A percentile compares a stretch with the other conserved stretches of the same genome.
Conservation (phyloP, 2,329 filamentous ascomycete species). For the Penicillium janthinellum region DNA sequence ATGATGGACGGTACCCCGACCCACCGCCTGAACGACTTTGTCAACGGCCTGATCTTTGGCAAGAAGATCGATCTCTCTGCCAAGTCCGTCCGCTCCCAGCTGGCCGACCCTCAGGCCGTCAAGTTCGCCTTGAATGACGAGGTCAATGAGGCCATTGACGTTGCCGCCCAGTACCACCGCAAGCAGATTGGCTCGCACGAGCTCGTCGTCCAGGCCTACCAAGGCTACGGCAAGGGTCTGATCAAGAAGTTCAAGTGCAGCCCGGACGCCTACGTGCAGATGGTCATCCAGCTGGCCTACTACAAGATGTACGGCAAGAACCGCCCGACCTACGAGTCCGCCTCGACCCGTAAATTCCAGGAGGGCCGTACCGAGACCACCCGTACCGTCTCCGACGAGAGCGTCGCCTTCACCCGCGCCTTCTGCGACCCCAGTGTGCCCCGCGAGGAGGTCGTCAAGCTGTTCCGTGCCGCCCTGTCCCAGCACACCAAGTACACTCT, state of each 20-base stretch:
- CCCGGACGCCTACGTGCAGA: slow-evolving; percentile 95
- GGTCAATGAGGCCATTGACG: slow-evolving; percentile 75
- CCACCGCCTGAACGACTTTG: slow-evolving; percentile 91
- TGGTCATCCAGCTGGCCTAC: slow-evolving; percentile 98
- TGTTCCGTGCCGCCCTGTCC: slow-evolving; percentile 80
- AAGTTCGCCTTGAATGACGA: slow-evolving; percentile 76
- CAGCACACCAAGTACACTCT: slow-evolving; percentile 88
- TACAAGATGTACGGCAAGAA: slow-evolving; percentile 99
- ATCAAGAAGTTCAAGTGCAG: slow-evolving; percentile 99
- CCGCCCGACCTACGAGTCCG: slow-evolving; percentile 96
- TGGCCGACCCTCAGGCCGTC: slow-evolving; percentile 77
- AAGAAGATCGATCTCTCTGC: slow-evolving; percentile 91
- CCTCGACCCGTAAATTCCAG: slow-evolving; percentile 92
- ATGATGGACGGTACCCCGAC: slow-evolving; percentile 99
- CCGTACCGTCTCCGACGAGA: slow-evolving; percentile 86
- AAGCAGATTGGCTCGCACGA: slow-evolving; percentile 84
- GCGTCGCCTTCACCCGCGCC: slow-evolving; percentile 83
- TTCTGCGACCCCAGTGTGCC: slow-evolving; percentile 71
- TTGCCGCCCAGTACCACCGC: slow-evolving; percentile 76
- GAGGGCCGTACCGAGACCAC: slow-evolving; percentile 96
- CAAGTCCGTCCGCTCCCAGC: slow-evolving; percentile 73
- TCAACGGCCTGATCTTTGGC: slow-evolving; percentile 88
- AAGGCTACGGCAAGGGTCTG: slow-evolving; percentile 94
- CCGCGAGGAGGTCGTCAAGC: slow-evolving; percentile 66
- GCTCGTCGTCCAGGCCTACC: slow-evolving; percentile 90